A percentile compares a stretch with the other conserved stretches of the same genome.
phyloP scores from a whole-genome alignment of 2,329 filamentous ascomycete genomes.

The Cadophora sp. region DNA sequence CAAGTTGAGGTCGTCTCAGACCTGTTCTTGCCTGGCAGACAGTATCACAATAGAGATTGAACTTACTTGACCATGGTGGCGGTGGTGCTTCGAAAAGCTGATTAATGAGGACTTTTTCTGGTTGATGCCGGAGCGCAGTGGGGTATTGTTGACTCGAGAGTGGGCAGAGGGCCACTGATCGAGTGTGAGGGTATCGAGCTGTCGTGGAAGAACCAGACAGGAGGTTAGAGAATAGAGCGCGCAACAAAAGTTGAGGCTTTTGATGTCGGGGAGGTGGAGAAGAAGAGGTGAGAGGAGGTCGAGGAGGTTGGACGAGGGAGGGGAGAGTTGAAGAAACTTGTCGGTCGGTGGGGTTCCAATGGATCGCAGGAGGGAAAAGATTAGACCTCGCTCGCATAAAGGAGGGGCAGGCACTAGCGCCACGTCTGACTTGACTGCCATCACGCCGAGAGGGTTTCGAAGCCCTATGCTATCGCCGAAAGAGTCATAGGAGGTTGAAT shows the following conservation, averaged over 20 bases:
- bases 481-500: neutral
- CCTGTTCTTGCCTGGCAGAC: neutral
- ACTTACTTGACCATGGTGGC: constrained; percentile 99
- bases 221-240: constrained; percentile 35
- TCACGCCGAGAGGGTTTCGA: constrained; percentile 19
- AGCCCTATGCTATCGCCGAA: constrained; percentile 18
- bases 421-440: neutral
- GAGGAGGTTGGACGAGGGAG: constrained; percentile 14
- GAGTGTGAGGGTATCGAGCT: constrained; percentile 39
- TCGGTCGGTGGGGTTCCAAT: constrained; percentile 19
- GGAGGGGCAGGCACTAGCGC: constrained; percentile 21
- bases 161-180: constrained; percentile 35
- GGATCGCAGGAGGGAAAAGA: neutral
- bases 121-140: constrained; percentile 38
- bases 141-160: constrained; percentile 36
- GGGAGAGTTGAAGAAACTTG: constrained; percentile 11
- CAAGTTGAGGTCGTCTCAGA: constrained; percentile 17
- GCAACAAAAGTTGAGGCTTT: constrained; percentile 41
- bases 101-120: constrained; percentile 42
- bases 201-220: constrained; percentile 41
- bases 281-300: constrained; percentile 27
- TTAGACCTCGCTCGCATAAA: constrained; percentile 9
- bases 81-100: constrained; percentile 65
- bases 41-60: constrained; percentile 2
- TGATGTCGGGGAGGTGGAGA: constrained; percentile 34